Evolutionary conservation across 805 yeast genomes (phyloP).

Genomic region (Metschnikowia amazonensis): DNA sequence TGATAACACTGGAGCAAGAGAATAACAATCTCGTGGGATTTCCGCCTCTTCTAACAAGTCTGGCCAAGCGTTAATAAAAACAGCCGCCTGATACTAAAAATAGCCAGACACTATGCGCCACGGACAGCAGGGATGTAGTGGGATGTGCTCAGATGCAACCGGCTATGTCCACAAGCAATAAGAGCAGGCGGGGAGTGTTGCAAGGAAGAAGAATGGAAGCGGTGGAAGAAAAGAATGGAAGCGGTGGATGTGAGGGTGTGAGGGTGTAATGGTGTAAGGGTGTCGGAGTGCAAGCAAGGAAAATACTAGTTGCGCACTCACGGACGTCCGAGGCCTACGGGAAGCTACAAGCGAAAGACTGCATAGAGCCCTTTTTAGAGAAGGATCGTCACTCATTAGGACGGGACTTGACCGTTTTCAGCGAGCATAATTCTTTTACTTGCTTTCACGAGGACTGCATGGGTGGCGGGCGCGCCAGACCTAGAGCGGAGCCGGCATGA

Average conservation of each 20-base stretch:
- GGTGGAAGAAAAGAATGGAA: constrained; percentile 5
- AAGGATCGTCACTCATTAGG: too few relatives aligned
- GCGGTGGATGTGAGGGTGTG: constrained; percentile 4
- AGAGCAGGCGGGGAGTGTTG: neutral
- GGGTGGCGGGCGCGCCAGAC: constrained; percentile 1
- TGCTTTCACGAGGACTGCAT: neutral
- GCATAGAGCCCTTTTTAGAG: too few relatives aligned
- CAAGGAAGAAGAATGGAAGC: neutral
- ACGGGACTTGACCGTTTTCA: neutral
- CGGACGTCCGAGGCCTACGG: neutral
- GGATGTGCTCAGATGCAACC: neutral
- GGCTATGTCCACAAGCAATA: neutral
- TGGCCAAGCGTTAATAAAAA: neutral
- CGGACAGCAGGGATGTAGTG: neutral
- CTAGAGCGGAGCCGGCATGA: neutral
- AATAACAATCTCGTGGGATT: neutral
- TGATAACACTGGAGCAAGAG: neutral
- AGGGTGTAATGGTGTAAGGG: constrained; percentile 5
- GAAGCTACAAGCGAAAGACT: neutral
- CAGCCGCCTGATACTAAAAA: neutral
- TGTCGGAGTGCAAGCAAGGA: constrained; percentile 2
- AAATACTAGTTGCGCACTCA: neutral
- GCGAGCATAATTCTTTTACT: neutral
- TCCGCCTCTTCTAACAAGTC: neutral
- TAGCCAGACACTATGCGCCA: neutral